These are phyloP conservation scores for Ophiostoma himal-ulmi DNA, from an alignment of 2,329 filamentous ascomycete species.

Conservation along the genomic window DNA sequence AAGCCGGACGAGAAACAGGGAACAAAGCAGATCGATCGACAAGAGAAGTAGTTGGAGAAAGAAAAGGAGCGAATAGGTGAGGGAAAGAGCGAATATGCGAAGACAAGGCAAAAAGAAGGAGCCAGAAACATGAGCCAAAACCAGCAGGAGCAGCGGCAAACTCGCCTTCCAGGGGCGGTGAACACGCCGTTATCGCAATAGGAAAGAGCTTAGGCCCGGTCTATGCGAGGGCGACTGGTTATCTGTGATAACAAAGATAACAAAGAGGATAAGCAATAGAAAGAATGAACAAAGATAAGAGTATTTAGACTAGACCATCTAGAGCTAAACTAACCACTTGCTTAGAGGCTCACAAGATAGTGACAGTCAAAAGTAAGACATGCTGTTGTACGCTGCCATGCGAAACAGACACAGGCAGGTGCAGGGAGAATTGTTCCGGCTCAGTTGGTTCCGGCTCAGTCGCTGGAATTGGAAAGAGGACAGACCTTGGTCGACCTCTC, in stretches of 20 bases:
- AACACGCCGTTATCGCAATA: conserved; percentile 10
- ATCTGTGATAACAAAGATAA: neutral
- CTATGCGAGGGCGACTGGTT: neutral
- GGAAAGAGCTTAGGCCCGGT: neutral
- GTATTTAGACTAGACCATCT: too few relatives aligned
- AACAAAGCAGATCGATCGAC: neutral
- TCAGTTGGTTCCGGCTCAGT: neutral
- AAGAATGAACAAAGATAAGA: too few relatives aligned
- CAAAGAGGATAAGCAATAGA: neutral
- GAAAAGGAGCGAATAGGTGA: neutral
- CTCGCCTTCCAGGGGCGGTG: neutral
- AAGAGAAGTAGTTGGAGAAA: too few relatives aligned
- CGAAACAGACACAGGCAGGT: neutral
- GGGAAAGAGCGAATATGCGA: neutral
- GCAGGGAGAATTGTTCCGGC: neutral
- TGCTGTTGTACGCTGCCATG: neutral
- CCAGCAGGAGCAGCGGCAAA: neutral
- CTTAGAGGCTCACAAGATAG: neutral
- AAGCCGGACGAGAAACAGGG: neutral
- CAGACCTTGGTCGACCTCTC: too few relatives aligned
- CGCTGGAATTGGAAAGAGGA: neutral
- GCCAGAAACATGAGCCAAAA: neutral
- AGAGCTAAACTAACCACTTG: neutral
- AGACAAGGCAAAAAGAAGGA: neutral
- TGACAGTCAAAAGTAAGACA: neutral